Base-by-base conservation (phyloP, 1,284 basidiomycete genomes). In the Trametes hirsuta region DNA sequence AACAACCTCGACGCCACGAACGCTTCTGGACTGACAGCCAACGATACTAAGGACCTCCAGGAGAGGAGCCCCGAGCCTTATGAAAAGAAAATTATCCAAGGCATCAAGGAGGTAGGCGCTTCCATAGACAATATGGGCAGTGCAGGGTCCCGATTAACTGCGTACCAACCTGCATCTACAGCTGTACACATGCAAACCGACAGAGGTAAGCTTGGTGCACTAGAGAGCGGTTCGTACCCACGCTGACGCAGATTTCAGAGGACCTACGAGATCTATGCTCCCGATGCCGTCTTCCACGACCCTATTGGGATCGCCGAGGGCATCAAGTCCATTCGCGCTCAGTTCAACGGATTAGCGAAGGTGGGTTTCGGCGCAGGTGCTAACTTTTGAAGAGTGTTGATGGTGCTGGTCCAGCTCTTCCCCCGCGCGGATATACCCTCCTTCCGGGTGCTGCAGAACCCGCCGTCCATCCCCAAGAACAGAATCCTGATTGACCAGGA, bases 251-350 rank as follows among this genome's bases (percentile, higher is more conserved):
- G 12, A 6, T 15, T 12, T 40, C 56, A 83, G 81, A 72, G 57
- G 18, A 77, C 81, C 1, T 84, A 82, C 63, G 71, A 74, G 50
- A 75, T 81, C 5, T 84, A 83, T 55, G 61, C 78, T 8, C 57
- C 70, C 22, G 71, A 81, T 37, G 80, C 79, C 0, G 69, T 79
- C 47, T 83, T 83, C 64, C 78, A 80, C 56, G 81, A 82, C 65
- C 81, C 80, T n/a, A 68, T 82, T 51, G 81, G 81, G 22, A 79
- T 81, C 55, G 79, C 81, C 6, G 69, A 78, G 52, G 82, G 81
- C 6, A 59, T 72, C 12, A 71, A 72, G 34, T 74, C 78, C 10
- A 80, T 83, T 47, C 74, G 76, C 25, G 74, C 76, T 0, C 82
- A 83, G 60, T 83, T 83, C 68, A 72, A 81, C 34, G 81, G 73